A percentile compares a stretch with the other conserved stretches of the same genome.
Conservation (phyloP, 2,329 filamentous ascomycete species). For the Colletotrichum endophyticum region DNA sequence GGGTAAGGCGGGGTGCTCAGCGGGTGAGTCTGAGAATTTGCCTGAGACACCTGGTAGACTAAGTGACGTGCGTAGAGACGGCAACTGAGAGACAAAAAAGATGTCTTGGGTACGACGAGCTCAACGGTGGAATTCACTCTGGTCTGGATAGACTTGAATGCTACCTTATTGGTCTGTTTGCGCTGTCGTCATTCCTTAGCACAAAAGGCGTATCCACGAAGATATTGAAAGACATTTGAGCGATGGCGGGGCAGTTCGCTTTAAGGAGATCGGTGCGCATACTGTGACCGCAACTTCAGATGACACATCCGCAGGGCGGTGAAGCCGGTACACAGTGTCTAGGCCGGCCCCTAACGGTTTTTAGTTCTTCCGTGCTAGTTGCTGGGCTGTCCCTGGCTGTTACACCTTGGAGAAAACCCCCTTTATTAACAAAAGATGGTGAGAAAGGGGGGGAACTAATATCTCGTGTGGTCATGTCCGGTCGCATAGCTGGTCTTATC, state of each 20-base stretch:
- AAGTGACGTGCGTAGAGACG: neutral
- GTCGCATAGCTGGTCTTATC: neutral
- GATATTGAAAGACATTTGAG: constrained; percentile 16
- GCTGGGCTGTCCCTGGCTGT: neutral
- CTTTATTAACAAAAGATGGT: neutral
- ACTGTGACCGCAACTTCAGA: constrained; percentile 16
- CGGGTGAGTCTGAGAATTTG: neutral
- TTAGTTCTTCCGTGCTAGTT: constrained; percentile 10
- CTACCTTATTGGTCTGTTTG: constrained; percentile 13
- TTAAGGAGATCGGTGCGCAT: neutral
- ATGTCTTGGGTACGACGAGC: neutral
- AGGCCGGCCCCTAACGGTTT: neutral
- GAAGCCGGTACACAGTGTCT: constrained; percentile 8
- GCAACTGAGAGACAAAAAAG: neutral
- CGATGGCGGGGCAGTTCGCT: constrained; percentile 6
- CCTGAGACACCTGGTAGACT: neutral
- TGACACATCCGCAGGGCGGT: neutral
- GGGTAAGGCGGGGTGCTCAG: constrained; percentile 1
- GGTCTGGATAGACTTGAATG: neutral
- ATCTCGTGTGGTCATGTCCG: neutral
- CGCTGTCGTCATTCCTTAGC: constrained; percentile 17
- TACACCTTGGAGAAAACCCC: neutral
- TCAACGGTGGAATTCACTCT: neutral
- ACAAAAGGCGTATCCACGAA: constrained; percentile 4
- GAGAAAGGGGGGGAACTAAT: neutral